Percentiles rank a stretch among this genome's conserved stretches.
Conservation (phyloP, 2,329 filamentous ascomycete genomes). For the Chrysosporium queenslandicum region DNA sequence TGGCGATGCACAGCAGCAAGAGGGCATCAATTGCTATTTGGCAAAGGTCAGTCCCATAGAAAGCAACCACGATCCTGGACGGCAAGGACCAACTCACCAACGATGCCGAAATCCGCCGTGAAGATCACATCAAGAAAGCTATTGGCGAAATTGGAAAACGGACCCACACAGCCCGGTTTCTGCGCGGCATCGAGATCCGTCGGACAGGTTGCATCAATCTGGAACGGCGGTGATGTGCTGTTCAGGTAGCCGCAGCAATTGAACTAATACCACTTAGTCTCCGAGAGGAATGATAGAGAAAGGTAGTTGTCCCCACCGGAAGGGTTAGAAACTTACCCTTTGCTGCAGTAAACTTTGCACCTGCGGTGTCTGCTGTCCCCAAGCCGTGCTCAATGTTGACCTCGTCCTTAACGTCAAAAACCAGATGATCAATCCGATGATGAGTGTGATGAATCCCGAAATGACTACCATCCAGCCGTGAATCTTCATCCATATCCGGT, state of each 20-base stretch:
- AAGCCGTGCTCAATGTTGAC: constrained; percentile 51
- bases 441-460: constrained; percentile 54
- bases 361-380: constrained; percentile 46
- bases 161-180: constrained; percentile 57
- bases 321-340: constrained; percentile 41
- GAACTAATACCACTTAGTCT: constrained; percentile 44
- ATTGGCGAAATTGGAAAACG: constrained; percentile 60
- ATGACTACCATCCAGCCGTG: constrained; percentile 56
- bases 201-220: constrained; percentile 57
- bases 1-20: constrained; percentile 60
- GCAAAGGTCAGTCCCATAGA: too few relatives aligned
- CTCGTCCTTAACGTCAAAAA: constrained; percentile 61
- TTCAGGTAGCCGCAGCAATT: constrained; percentile 72
- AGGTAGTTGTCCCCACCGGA: too few relatives aligned
- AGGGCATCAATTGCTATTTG: constrained; percentile 55
- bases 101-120: constrained; percentile 69
- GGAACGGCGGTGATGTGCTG: constrained; percentile 60
- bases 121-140: constrained; percentile 65
- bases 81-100: constrained; percentile 41
- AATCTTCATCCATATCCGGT: constrained; percentile 59
- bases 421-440: constrained; percentile 60
- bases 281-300: not conserved
- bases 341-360: constrained; percentile 62
- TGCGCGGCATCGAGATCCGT: constrained; percentile 61
- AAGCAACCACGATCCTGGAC: too few relatives aligned